A percentile compares a stretch with the other conserved stretches of the same genome.
phyloP scores from a whole-genome alignment of 495 filamentous ascomycete species.

The Daldinia loculata region DNA sequence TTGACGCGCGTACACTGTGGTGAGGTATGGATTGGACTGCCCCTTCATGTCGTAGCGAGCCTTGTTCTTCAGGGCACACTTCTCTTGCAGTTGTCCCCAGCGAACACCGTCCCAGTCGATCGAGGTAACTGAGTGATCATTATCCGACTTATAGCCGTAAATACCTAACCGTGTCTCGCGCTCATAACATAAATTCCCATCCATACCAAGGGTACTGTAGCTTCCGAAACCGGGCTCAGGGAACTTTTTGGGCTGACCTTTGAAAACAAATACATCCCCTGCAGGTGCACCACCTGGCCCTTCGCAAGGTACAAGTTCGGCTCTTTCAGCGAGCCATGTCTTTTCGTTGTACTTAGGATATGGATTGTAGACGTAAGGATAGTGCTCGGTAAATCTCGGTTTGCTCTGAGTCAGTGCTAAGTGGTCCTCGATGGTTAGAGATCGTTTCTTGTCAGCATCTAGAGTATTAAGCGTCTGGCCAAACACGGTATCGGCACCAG shows the following conservation, averaged over 20 bases:
- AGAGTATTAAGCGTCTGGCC: conserved; percentile 58
- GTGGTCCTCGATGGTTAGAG: conserved; percentile 33
- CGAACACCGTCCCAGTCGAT: conserved; percentile 72
- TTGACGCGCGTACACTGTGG: conserved; percentile 39
- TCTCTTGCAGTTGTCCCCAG: conserved; percentile 74
- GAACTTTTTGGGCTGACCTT: conserved; percentile 73
- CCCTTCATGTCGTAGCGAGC: conserved; percentile 61
- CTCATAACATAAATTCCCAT: conserved; percentile 89
- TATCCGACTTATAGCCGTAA: conserved; percentile 71
- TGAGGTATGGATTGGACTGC: conserved; percentile 46
- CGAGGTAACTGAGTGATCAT: conserved; percentile 47
- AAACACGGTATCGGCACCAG: conserved; percentile 54
- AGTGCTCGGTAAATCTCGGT: conserved; percentile 44
- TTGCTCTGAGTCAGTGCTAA: conserved; percentile 37
- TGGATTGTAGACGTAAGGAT: conserved; percentile 56
- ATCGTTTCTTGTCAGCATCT: conserved; percentile 42
- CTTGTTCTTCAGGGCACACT: conserved; percentile 69
- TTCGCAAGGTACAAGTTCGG: conserved; percentile 48
- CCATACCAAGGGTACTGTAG: conserved; percentile 74
- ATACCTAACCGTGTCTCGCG: conserved; percentile 83
- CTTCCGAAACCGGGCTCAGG: conserved; percentile 82
- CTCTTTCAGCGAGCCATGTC: conserved; percentile 41
- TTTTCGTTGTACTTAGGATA: conserved; percentile 59
- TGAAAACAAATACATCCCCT: conserved; percentile 56
- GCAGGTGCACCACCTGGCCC: conserved; percentile 46